Conservation (phyloP, 176 grass and related monocot species). For the Themeda triandra region DNA sequence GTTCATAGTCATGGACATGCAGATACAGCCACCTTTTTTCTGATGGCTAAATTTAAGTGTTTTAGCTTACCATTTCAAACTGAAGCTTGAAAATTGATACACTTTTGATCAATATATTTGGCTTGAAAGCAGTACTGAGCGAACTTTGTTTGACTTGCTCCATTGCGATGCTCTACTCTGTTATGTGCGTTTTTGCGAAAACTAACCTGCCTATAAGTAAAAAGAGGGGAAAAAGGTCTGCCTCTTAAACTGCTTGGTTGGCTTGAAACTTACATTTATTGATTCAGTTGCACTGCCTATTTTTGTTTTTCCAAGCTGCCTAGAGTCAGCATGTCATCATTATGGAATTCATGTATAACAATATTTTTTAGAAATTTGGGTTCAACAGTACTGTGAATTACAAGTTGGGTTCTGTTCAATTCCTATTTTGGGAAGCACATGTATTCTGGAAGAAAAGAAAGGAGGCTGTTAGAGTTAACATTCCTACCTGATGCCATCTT, state of each 20-base stretch:
- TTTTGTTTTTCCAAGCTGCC: not conserved
- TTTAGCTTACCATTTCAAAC: not conserved
- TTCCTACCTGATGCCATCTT: slow-evolving; percentile 62
- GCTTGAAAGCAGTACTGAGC: not conserved
- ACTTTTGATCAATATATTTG: not conserved
- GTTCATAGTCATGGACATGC: not conserved
- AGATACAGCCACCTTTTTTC: not conserved
- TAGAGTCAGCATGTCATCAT: not conserved
- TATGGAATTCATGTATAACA: not conserved
- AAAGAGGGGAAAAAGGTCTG: not conserved
- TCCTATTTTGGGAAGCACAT: not conserved
- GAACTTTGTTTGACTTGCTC: not conserved
- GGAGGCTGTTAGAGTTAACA: slow-evolving; percentile 43
- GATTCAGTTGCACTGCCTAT: not conserved
- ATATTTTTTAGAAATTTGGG: no score
- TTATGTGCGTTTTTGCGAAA: not conserved
- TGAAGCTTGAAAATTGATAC: not conserved
- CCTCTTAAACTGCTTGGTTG: not conserved
- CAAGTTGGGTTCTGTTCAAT: not conserved
- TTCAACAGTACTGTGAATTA: not conserved
- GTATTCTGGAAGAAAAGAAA: slow-evolving; percentile 62
- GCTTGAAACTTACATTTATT: not conserved
- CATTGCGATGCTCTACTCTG: not conserved
- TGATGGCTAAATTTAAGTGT: not conserved
- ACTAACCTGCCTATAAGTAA: not conserved